phyloP scores from a whole-genome alignment of 2,329 filamentous ascomycete species.

The Paecilomyces fulvus region DNA sequence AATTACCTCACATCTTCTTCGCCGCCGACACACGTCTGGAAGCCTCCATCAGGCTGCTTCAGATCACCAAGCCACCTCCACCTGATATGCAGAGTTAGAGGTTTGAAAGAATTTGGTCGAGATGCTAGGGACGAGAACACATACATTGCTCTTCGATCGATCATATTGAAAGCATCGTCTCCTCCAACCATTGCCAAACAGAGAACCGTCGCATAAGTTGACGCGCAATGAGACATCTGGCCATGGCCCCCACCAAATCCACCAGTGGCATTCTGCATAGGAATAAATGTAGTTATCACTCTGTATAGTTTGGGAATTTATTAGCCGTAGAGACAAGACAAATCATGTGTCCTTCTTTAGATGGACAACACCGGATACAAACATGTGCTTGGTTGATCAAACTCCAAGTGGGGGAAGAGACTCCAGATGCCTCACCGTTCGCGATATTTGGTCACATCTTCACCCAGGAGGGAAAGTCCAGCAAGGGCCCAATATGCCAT shows the following conservation, averaged over 20 bases:
- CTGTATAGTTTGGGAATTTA: conserved; percentile 24
- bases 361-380: background rate
- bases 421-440: conserved; percentile 41
- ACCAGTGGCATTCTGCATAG: conserved; percentile 73
- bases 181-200: conserved; percentile 72
- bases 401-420: background rate
- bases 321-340: background rate
- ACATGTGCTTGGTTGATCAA: background rate
- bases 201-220: conserved; percentile 77
- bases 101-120: conserved; percentile 2
- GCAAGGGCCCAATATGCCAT: conserved; percentile 86
- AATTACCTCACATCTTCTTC: conserved; percentile 84
- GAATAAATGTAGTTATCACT: conserved; percentile 63
- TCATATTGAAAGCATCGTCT: conserved; percentile 60
- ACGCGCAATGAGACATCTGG: conserved; percentile 79
- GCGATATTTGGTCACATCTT: conserved; percentile 60
- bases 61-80: conserved; percentile 84
- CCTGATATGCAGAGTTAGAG: conserved; percentile 24
- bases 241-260: conserved; percentile 94
- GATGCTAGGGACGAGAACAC: conserved; percentile 12
- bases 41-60: conserved; percentile 85
- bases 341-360: background rate
- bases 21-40: conserved; percentile 74
- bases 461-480: conserved; percentile 65
- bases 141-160: conserved; percentile 70